Evolutionary conservation across 225 moss, liverwort and hornwort species (phyloP), one percentile per base, ranked within the genome.

Genomic region (Antitrichia curtipendula): DNA sequence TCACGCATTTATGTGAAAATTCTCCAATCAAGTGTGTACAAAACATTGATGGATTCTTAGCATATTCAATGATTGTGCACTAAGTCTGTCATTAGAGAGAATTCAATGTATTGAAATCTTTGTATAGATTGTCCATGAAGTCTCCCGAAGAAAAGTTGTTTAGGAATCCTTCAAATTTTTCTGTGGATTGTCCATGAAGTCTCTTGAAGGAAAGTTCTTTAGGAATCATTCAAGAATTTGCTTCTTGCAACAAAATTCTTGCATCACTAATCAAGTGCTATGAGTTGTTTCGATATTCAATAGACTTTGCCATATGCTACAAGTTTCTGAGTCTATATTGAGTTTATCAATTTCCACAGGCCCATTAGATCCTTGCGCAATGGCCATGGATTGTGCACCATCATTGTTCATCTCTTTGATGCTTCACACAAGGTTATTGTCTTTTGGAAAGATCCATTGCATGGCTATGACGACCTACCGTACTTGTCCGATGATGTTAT

Each of bases 241-340:
- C 2, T 47, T 34, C 32, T 75, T 50, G 21, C 34, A 34, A 70
- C 2, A 41, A 0, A 70, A 27, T 27, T 71, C 43, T 9, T 71
- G 16, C 3, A 43, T 6, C 1, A 43, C 9, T 27, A 43, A 43
- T 43, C 28, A 71, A 43, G 16, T 71, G 1, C 9, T 28, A 16
- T 1, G 1, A 71, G 43, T 2, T 43, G 16, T 8, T 71, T 41
- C 3, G 1, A 14, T 25, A 27, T 6, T 43, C 16, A 27, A 27
- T 43, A 43, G 27, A 41, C 27, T 68, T 1, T 41, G 2, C 27
- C 5, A 71, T 9, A 16, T 16, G 15, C 43, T 27, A 28, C 2
- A 0, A 43, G 27, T 41, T 27, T 43, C 0, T 43, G 9, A 28
- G 9, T 9, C 6, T 0, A 7, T 41, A 41, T 27, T 0, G 0